Evolutionary conservation across 129 eudicot species (phyloP).

Genomic region (Chrysanthemum makinoi): DNA sequence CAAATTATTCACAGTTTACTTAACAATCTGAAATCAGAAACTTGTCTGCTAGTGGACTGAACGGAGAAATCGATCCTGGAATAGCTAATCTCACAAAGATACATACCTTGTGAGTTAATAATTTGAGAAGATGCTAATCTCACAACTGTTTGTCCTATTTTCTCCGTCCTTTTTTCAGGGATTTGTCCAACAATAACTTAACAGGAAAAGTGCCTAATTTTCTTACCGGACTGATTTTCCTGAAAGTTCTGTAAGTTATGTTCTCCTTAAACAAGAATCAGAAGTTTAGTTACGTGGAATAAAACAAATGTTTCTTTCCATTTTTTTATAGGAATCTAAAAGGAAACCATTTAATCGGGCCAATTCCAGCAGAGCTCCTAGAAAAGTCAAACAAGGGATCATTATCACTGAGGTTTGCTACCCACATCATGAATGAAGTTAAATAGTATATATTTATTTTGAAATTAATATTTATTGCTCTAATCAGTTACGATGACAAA

Average conservation of each 20-base stretch:
- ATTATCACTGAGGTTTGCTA: background rate
- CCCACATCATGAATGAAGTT: background rate
- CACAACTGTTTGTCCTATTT: background rate
- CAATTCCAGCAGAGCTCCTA: constrained; percentile 29
- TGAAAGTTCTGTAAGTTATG: constrained; percentile 43
- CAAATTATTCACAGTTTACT: background rate
- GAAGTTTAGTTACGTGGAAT: background rate
- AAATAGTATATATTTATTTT: background rate
- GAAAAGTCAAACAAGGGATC: background rate
- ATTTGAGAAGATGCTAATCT: background rate
- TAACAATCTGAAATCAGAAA: constrained; percentile 27
- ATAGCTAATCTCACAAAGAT: constrained; percentile 45
- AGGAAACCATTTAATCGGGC: constrained; percentile 44
- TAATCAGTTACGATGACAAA: background rate
- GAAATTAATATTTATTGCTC: background rate
- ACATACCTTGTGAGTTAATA: constrained; percentile 40
- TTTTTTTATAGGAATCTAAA: constrained; percentile 29
- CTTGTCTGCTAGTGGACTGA: constrained; percentile 41
- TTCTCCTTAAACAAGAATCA: background rate
- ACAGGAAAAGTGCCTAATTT: constrained; percentile 43
- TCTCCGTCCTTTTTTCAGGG: constrained; percentile 30
- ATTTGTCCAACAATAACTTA: constrained; percentile 45
- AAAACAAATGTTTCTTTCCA: background rate
- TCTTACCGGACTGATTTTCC: constrained; percentile 26
- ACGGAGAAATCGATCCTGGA: constrained; percentile 30